Percentiles rank a stretch among this genome's conserved stretches.
These are phyloP conservation scores for Zalaria sp. DNA, from an alignment of 2,329 filamentous ascomycete species.

Conservation along the genomic window DNA sequence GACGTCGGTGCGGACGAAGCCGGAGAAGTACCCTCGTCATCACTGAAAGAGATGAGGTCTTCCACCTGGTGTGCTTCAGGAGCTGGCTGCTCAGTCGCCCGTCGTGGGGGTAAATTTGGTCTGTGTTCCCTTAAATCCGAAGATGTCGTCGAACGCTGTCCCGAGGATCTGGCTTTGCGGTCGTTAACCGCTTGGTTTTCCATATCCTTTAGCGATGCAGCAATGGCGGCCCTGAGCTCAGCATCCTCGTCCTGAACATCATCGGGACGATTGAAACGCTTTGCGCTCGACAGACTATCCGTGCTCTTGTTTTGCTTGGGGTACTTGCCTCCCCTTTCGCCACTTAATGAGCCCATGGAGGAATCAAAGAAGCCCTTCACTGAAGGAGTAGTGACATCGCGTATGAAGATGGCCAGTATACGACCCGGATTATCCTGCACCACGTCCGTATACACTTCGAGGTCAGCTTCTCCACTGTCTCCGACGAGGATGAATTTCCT, in stretches of 20 bases:
- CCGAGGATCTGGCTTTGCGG: slow-evolving; percentile 1
- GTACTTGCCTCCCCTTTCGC: slow-evolving; percentile 8
- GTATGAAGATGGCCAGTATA: slow-evolving; percentile 79
- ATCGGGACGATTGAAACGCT: slow-evolving; percentile 15
- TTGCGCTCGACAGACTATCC: slow-evolving; percentile 17
- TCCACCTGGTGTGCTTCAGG: slow-evolving; percentile 13
- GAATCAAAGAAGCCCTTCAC: slow-evolving; percentile 66
- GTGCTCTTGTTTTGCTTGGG: slow-evolving; percentile 12
- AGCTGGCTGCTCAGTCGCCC: slow-evolving; percentile 12
- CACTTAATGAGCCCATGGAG: slow-evolving; percentile 26
- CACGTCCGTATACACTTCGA: slow-evolving; percentile 96
- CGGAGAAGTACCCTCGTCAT: slow-evolving; percentile 20
- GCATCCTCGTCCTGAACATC: slow-evolving; percentile 31
- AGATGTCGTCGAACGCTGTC: slow-evolving; percentile 1
- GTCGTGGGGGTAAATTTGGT: slow-evolving; percentile 23
- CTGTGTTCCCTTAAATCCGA: slow-evolving; percentile 10
- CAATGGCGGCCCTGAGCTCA: slow-evolving; percentile 32
- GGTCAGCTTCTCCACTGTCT: slow-evolving; percentile 89
- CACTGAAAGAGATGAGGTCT: slow-evolving; percentile 35
- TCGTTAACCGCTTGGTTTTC: slow-evolving; percentile 18
- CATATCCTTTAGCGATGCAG: slow-evolving; percentile 31
- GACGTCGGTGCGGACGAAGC: not conserved
- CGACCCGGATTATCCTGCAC: slow-evolving; percentile 69
- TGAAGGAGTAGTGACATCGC: slow-evolving; percentile 79
- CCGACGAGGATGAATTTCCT: slow-evolving; percentile 83